Evolutionary conservation across 495 filamentous ascomycete genomes (phyloP).

Genomic region (Penicillium lagena): DNA sequence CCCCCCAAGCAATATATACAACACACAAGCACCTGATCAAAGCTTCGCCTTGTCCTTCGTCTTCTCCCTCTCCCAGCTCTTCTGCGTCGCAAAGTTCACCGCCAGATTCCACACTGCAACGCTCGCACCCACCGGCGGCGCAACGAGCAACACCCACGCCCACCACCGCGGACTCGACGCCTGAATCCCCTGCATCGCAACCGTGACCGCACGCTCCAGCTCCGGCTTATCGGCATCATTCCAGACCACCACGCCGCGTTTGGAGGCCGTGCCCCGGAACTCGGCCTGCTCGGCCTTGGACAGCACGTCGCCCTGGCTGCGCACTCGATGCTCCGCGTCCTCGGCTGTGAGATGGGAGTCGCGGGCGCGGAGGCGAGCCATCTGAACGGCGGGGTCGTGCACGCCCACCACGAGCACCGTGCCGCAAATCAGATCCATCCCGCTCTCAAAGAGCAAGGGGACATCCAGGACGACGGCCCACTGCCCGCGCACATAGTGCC

Average conservation of each 20-base stretch:
- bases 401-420: slow-evolving; percentile 82
- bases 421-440: slow-evolving; percentile 75
- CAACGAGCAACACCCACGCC: slow-evolving; percentile 64
- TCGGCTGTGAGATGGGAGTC: slow-evolving; percentile 65
- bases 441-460: slow-evolving; percentile 81
- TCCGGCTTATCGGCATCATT: slow-evolving; percentile 74
- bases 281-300: slow-evolving; percentile 71
- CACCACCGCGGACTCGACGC: slow-evolving; percentile 69
- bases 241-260: slow-evolving; percentile 70
- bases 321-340: slow-evolving; percentile 77
- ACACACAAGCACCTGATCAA: background rate
- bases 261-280: slow-evolving; percentile 48
- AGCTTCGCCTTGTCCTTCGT: slow-evolving; percentile 63
- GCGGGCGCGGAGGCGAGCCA: slow-evolving; percentile 62
- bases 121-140: slow-evolving; percentile 63
- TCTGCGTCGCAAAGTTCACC: slow-evolving; percentile 59
- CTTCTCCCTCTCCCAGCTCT: slow-evolving; percentile 62
- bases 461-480: slow-evolving; percentile 94
- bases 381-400: slow-evolving; percentile 66
- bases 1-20: slow-evolving; percentile 1
- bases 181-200: slow-evolving; percentile 55
- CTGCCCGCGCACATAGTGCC: slow-evolving; percentile 60
- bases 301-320: slow-evolving; percentile 75
- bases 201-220: slow-evolving; percentile 55
- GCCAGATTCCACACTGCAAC: slow-evolving; percentile 61